Evolutionary conservation across 305 asterid genomes (phyloP), one percentile per base, ranked within the genome.

Genomic region (Fraxinus sp.): DNA sequence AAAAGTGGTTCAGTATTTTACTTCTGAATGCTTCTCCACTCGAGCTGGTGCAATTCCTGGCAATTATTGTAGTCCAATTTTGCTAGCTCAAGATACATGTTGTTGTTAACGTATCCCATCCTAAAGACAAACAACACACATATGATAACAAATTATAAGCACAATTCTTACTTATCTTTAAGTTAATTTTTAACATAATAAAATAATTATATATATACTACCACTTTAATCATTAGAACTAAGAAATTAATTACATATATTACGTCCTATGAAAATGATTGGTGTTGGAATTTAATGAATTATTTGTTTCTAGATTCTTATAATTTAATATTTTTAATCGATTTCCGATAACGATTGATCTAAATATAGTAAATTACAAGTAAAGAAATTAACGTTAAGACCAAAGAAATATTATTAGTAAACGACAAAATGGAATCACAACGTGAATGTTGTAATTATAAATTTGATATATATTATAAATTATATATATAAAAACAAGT

Each of bases 11-110:
- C 68, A 6, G 8, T 36, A 81, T 5, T 80, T 88, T 88, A 94
- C 99, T 88, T 91, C 76, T 82, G 94, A 10, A 96, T 89, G 87
- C 82, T 81, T 86, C 82, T 89, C 98, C 99, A 96, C 81, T 96
- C 98, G 0, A 76, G 76, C 66, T 82, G 93, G 84, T 96, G 97
- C 66, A 91, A n/a, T 66, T 87, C 88, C 70, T 96, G 99, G 18
- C 97, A 94, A 33, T 84, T 86, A 76, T 91, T 92, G 68, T 91
- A 96, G 84, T 96, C 98, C 76, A 86, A 59, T 82, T 89, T 93
- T 8, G 93, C 99, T 3, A 93, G 87, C 85, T 93, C 95, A 73
- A 96, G 89, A 78, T 96, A 94, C 0, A 64, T 81, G 82, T 89
- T 89, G 71, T 91, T 94, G 86, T 89, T 94, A 9, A 96, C 96